These are phyloP conservation scores for Canavalia ensiformis DNA, from an alignment of 306 rosid genomes.

Conservation along the genomic window DNA sequence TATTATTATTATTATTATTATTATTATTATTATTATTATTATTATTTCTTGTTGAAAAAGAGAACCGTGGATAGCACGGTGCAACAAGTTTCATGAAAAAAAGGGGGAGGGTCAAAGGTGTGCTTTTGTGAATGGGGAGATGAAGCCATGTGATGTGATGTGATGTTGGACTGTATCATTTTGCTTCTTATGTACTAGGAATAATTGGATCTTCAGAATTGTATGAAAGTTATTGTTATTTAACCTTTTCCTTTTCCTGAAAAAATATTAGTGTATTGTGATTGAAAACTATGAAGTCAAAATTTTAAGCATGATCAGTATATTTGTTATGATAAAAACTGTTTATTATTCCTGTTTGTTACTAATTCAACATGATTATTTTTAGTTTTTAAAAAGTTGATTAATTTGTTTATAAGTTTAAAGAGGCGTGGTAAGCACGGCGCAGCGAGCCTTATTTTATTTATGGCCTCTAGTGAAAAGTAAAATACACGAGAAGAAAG, in stretches of 20 bases:
- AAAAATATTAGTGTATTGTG: background rate
- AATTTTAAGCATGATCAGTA: background rate
- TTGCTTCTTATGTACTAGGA: conserved; percentile 16
- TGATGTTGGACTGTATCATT: background rate
- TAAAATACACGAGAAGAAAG: conserved; percentile 31
- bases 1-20: too few relatives aligned
- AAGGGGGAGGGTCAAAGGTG: conserved; percentile 1
- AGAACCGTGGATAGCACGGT: background rate
- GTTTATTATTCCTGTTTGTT: too few relatives aligned
- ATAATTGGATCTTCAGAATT: conserved; percentile 6
- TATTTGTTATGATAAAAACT: background rate
- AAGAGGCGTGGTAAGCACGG: conserved; percentile 34
- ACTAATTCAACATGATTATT: too few relatives aligned
- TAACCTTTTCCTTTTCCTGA: background rate
- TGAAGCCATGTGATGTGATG: background rate
- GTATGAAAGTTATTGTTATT: background rate
- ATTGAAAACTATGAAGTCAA: background rate
- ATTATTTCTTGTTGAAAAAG: background rate
- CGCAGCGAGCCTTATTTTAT: background rate
- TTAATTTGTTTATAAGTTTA: background rate
- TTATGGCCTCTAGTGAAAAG: conserved; percentile 14
- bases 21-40: too few relatives aligned
- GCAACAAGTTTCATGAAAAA: background rate
- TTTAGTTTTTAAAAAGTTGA: too few relatives aligned
- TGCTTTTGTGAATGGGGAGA: background rate